These are phyloP conservation scores for Ascomycota sp. DNA, from an alignment of 2,329 filamentous ascomycete species.

Conservation along the genomic window DNA sequence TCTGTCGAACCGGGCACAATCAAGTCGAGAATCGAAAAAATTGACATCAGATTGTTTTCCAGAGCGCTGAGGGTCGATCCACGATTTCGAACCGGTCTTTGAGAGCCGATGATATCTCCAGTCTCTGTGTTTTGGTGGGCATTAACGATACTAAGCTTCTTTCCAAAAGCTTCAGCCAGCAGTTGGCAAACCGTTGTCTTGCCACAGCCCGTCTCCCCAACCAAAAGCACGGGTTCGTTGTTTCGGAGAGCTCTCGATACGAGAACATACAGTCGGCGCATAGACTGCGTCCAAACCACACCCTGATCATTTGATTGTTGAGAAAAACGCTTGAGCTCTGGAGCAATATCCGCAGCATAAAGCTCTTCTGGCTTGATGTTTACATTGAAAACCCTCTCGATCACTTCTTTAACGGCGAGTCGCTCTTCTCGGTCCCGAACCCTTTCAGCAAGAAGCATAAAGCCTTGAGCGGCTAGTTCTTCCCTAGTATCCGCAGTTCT, in stretches of 20 bases:
- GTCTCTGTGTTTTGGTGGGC: conserved; percentile 98
- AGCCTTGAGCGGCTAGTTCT: conserved; percentile 78
- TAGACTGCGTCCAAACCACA: conserved; percentile 88
- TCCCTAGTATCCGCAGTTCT: conserved; percentile 69
- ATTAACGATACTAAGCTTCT: conserved; percentile 74
- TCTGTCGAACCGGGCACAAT: conserved; percentile 24
- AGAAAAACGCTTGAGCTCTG: conserved; percentile 31
- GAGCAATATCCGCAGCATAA: conserved; percentile 42
- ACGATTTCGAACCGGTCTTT: conserved; percentile 76
- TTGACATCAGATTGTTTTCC: conserved; percentile 33
- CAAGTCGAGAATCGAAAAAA: conserved; percentile 20
- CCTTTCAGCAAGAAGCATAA: conserved; percentile 87
- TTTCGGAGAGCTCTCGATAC: conserved; percentile 74
- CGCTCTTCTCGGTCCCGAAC: conserved; percentile 84
- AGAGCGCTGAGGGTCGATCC: conserved; percentile 49
- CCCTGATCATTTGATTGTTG: conserved; percentile 30
- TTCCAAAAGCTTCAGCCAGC: conserved; percentile 59
- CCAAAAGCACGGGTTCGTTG: conserved; percentile 81
- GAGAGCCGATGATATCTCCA: conserved; percentile 87
- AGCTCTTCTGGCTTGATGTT: conserved; percentile 53
- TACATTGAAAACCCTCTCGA: conserved; percentile 81
- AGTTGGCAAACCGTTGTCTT: conserved; percentile 95
- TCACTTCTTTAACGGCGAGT: conserved; percentile 61
- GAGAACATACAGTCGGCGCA: conserved; percentile 77
- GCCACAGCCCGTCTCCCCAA: conserved; percentile 92